Conservation (phyloP, 2,329 filamentous ascomycete genomes). For the Akanthomyces muscarius region DNA sequence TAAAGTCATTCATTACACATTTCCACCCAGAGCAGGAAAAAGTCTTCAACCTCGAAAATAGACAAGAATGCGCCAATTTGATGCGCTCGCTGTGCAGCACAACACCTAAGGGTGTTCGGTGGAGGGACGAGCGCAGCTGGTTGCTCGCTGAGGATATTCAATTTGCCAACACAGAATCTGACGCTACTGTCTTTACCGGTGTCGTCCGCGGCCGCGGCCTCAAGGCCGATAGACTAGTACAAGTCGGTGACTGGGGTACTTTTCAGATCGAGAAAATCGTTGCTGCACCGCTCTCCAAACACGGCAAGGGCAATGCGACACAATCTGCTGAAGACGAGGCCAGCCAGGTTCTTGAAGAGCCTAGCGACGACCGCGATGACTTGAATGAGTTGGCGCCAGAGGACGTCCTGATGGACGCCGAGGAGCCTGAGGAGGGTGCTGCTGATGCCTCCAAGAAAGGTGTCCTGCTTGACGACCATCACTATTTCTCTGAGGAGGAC, state of each 20-base stretch:
- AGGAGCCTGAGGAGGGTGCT: conserved; percentile 45
- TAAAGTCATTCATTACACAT: conserved; percentile 90
- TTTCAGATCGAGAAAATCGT: conserved; percentile 90
- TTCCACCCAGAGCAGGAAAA: conserved; percentile 93
- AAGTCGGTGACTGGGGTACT: conserved; percentile 89
- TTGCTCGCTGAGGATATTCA: conserved; percentile 81
- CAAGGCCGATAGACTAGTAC: conserved; percentile 84
- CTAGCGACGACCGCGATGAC: conserved; percentile 77
- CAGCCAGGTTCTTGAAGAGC: conserved; percentile 61
- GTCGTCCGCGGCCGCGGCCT: conserved; percentile 80
- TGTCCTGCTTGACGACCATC: conserved; percentile 91
- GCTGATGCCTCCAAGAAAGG: conserved; percentile 63
- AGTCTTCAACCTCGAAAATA: conserved; percentile 79
- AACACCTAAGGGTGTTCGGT: conserved; percentile 88
- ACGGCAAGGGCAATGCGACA: conserved; percentile 67
- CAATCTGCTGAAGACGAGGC: conserved; percentile 56
- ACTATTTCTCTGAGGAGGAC: conserved; percentile 94
- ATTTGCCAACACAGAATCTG: conserved; percentile 59
- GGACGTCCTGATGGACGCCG: conserved; percentile 68
- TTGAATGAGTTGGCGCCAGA: conserved; percentile 82
- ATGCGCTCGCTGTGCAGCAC: conserved; percentile 89
- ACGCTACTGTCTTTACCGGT: conserved; percentile 74
- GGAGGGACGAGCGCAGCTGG: conserved; percentile 95
- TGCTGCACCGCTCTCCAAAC: conserved; percentile 62
- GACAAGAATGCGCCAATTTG: conserved; percentile 86